Evolutionary conservation across 2,329 filamentous ascomycete genomes (phyloP), one percentile per base, ranked within the genome.

Genomic region (Blastomyces gilchristii): DNA sequence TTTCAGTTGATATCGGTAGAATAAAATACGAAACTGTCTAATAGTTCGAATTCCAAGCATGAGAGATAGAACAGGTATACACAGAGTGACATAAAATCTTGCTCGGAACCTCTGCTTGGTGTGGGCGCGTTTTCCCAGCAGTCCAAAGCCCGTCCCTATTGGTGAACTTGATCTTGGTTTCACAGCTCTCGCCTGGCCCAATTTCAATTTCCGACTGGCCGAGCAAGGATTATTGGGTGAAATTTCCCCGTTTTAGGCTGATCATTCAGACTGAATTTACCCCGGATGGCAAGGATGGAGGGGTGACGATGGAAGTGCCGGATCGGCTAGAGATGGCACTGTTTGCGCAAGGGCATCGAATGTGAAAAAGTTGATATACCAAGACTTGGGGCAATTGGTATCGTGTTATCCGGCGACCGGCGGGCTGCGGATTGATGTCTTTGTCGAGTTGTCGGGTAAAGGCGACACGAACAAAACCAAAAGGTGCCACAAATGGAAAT

Each of bases 191-290:
- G 52, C 18, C 52, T n/a, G 34, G 28, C 2, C 18, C 28, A 34
- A 54, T 37, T 54, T 54, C 54, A 34, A 54, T 37, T 54, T 54
- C 54, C 54, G n/a, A 37, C 37, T 11, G 18, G 54, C 34, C 54
- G 34, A 57, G 34, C 54, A 56, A 56, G 31, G 7, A 16, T 18
- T n/a, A 56, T 37, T 31, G 52, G 52, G 18, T 16, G 22, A 57
- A 57, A 41, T 43, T 57, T n/a, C 37, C 34, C 37, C 18, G 34
- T 37, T 43, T 37, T 22, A 41, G 34, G 54, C 12, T 22, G 49
- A 50, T 50, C 49, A 28, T 3, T 50, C 22, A 25, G 22, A 4
- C 14, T 8, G 18, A n/a, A 37, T 34, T 54, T 54, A n/a, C 28
- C 52, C 52, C 50, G 6, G 50, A 52, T 50, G n/a, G n/a, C 25